phyloP scores from a whole-genome alignment of 148 eudicot genomes.

The Euryodendron excelsum region DNA sequence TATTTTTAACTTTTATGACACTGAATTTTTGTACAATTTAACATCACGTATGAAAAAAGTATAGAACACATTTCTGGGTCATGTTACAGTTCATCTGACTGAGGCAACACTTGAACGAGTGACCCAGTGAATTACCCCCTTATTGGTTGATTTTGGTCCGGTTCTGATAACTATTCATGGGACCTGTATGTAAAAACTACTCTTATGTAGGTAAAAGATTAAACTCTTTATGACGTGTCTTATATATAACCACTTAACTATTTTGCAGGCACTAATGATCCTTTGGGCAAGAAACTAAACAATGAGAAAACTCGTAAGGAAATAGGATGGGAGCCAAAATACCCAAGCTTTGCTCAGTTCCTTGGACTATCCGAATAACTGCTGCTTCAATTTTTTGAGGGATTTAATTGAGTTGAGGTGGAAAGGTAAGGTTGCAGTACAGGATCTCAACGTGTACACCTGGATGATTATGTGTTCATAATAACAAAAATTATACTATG shows the following conservation, averaged over 20 bases:
- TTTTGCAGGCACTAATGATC: constrained; percentile 51
- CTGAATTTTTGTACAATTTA: too few relatives aligned
- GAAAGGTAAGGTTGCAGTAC: neutral
- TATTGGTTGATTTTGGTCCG: too few relatives aligned
- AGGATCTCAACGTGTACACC: too few relatives aligned
- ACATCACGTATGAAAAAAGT: too few relatives aligned
- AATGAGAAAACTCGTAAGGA: constrained; percentile 60
- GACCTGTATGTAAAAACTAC: neutral
- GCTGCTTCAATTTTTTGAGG: neutral
- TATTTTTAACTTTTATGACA: too few relatives aligned
- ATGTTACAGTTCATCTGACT: too few relatives aligned
- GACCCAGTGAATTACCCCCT: too few relatives aligned
- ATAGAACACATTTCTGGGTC: too few relatives aligned
- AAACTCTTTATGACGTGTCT: neutral
- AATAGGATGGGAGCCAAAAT: constrained; percentile 73
- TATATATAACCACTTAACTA: neutral
- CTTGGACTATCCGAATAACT: constrained; percentile 33
- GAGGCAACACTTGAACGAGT: too few relatives aligned
- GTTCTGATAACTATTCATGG: too few relatives aligned
- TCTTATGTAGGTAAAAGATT: neutral
- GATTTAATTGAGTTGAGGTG: neutral
- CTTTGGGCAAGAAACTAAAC: constrained; percentile 72
- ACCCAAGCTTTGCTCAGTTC: constrained; percentile 64
- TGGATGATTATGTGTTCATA: neutral
- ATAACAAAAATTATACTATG: neutral